phyloP scores from a whole-genome alignment of 495 filamentous ascomycete genomes.

The Staphylotrichum longicolle region DNA sequence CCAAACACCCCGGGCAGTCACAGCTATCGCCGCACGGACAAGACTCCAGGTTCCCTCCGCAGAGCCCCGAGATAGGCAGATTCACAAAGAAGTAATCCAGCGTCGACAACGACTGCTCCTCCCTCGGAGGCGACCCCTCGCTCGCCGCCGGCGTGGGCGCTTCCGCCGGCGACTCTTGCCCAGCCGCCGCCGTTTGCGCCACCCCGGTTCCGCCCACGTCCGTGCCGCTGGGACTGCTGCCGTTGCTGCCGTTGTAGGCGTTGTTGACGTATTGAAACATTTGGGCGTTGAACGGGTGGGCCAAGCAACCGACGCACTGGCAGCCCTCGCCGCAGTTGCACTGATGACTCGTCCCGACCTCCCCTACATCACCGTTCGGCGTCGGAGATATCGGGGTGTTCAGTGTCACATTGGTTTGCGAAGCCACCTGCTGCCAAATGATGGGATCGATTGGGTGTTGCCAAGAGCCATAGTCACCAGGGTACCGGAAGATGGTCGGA shows the following conservation, averaged over 20 bases:
- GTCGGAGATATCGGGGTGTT: constrained; percentile 10
- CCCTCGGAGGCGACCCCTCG: constrained; percentile 40
- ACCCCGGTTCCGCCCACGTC: neutral
- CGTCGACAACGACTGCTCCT: constrained; percentile 44
- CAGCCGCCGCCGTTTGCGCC: constrained; percentile 10
- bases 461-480: constrained; percentile 43
- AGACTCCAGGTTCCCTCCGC: constrained; percentile 37
- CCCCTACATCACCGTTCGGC: constrained; percentile 19
- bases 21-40: constrained; percentile 56
- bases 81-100: constrained; percentile 52
- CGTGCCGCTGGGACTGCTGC: neutral
- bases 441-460: constrained; percentile 42
- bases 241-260: constrained; percentile 26
- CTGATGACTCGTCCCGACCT: constrained; percentile 43
- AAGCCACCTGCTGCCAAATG: constrained; percentile 37
- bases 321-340: constrained; percentile 67
- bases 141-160: constrained; percentile 36
- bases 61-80: constrained; percentile 39
- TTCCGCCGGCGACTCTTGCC: constrained; percentile 24
- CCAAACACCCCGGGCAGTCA: constrained; percentile 48
- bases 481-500: constrained; percentile 39
- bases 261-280: constrained; percentile 60
- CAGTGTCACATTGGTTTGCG: constrained; percentile 24
- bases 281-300: constrained; percentile 71
- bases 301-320: constrained; percentile 65